Conservation (phyloP, 2,329 filamentous ascomycete species). For the Ceratocystis colombiana region DNA sequence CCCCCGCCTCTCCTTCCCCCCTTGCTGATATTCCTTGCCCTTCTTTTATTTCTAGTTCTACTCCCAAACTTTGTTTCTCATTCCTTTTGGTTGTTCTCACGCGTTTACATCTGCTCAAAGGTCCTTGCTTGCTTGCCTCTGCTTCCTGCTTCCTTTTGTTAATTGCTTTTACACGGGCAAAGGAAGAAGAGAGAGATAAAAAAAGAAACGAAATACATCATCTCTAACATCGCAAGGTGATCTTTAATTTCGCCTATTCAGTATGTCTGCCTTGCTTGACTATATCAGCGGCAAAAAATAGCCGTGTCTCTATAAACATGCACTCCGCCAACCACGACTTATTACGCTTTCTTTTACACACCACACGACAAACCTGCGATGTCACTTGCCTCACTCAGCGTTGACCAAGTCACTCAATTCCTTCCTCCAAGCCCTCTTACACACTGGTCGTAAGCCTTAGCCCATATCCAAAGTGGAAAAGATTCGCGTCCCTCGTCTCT, state of each 20-base stretch:
- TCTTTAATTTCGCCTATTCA: slow-evolving; percentile 9
- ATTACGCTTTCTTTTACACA: neutral
- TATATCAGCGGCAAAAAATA: neutral
- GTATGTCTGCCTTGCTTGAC: neutral
- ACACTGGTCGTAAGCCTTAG: neutral
- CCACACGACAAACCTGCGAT: neutral
- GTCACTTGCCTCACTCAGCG: slow-evolving; percentile 1
- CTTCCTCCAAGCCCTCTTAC: neutral
- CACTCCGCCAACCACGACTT: neutral
- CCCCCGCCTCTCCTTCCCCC: neutral
- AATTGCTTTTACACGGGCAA: neutral
- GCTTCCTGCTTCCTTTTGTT: neutral
- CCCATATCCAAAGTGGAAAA: neutral
- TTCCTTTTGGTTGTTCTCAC: neutral
- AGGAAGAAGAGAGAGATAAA: neutral
- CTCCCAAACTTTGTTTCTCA: neutral
- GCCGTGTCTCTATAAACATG: slow-evolving; percentile 8
- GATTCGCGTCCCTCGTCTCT: neutral
- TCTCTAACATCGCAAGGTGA: neutral
- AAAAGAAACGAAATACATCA: neutral
- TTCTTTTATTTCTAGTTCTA: neutral
- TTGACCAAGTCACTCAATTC: neutral
- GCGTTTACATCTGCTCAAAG: slow-evolving; percentile 1
- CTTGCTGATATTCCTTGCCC: no score
- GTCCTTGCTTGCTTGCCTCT: neutral